These are phyloP conservation scores for Zygosaccharomyces bisporus DNA, from an alignment of 805 yeast species.

Conservation along the genomic window DNA sequence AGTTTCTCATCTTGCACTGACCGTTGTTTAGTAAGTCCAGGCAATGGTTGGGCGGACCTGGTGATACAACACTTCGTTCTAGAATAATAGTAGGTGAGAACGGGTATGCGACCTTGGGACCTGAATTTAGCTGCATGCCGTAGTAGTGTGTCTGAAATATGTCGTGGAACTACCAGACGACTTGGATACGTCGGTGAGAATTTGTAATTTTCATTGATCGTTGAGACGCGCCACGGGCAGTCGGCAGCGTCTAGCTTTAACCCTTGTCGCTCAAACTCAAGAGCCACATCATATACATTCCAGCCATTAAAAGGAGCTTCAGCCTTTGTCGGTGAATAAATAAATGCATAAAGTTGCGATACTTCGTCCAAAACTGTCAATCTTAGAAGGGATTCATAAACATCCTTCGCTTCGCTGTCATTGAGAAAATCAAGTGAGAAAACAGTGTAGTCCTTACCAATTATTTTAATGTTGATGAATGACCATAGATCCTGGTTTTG, in stretches of 20 bases:
- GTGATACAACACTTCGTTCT: slow-evolving; percentile 73
- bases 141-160: slow-evolving; percentile 76
- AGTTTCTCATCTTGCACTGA: slow-evolving; percentile 89
- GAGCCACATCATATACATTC: slow-evolving; percentile 56
- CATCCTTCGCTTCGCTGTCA: slow-evolving; percentile 60
- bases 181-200: slow-evolving; percentile 77
- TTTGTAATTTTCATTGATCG: slow-evolving; percentile 58
- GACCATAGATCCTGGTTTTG: slow-evolving; percentile 33
- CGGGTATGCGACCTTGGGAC: slow-evolving; percentile 82
- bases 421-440: slow-evolving; percentile 69
- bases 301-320: slow-evolving; percentile 69
- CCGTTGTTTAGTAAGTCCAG: slow-evolving; percentile 82
- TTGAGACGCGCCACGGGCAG: slow-evolving; percentile 65
- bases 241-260: slow-evolving; percentile 33
- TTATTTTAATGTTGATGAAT: slow-evolving; percentile 57
- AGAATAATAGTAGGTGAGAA: slow-evolving; percentile 68
- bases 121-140: slow-evolving; percentile 81
- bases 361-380: slow-evolving; percentile 54
- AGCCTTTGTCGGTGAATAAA: slow-evolving; percentile 68
- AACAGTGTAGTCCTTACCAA: slow-evolving; percentile 81
- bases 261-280: slow-evolving; percentile 77
- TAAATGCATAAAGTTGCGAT: slow-evolving; percentile 72
- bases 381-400: slow-evolving; percentile 64
- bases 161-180: slow-evolving; percentile 62
- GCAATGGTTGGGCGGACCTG: slow-evolving; percentile 88